A percentile compares a stretch with the other conserved stretches of the same genome.
Evolutionary conservation across 257 asterid genomes (phyloP).

Genomic region (Solanum commersonii): DNA sequence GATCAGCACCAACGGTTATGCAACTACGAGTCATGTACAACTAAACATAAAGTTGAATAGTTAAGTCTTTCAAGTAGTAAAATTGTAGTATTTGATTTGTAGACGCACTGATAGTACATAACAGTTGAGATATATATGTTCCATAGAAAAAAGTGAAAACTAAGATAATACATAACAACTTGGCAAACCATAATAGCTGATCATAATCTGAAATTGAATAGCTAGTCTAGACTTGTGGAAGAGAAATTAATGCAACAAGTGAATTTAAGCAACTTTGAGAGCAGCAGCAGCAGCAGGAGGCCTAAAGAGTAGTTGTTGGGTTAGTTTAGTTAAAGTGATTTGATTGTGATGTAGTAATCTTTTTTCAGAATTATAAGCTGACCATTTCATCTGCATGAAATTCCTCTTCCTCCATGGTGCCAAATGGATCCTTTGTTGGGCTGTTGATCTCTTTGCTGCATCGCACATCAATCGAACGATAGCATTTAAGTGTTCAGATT

Average conservation of each 20-base stretch:
- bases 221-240: not conserved
- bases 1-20: not conserved
- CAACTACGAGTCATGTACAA: not conserved
- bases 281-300: not conserved
- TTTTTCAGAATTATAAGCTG: not conserved
- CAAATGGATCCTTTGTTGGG: slow-evolving; percentile 31
- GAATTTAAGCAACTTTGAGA: not conserved
- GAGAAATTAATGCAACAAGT: not conserved
- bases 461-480: slow-evolving; percentile 37
- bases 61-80: no score
- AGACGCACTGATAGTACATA: not conserved
- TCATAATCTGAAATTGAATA: not conserved
- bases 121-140: not conserved
- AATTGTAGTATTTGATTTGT: not conserved
- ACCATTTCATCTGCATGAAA: slow-evolving; percentile 50
- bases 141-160: not conserved
- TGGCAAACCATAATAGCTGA: not conserved
- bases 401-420: slow-evolving; percentile 50
- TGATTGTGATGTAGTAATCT: not conserved
- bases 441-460: slow-evolving; percentile 41
- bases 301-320: not conserved
- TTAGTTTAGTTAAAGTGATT: not conserved
- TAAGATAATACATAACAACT: not conserved
- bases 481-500: slow-evolving; percentile 30
- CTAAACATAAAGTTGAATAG: no score